Base-by-base conservation (phyloP, 352 stramenopile genomes). In the Ophiocytium majus region DNA sequence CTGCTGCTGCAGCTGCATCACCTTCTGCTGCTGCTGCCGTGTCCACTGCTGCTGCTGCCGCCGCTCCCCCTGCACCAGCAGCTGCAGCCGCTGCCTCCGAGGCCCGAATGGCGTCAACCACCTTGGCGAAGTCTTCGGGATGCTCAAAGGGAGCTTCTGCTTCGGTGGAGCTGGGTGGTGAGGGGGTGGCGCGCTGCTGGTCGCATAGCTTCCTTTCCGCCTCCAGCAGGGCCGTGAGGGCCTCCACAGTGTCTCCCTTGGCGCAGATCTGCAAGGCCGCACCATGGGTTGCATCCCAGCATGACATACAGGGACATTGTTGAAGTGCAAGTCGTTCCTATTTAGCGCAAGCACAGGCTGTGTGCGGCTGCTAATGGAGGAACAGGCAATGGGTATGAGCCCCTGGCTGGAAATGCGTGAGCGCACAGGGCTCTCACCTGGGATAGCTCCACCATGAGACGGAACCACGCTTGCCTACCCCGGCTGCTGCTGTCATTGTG, bases 191-290 rank as follows among this genome's bases (percentile, higher is more conserved):
- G 75, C 35, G 33, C 63, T 36, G 36, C 31, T 50, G 32, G 50
- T 37, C 66, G 82, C 78, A 35, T n/a, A 1, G 33, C 49, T 50
- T 83, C 81, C 49, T 34, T n/a, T 88, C 63, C 49, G 81, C 37
- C 0, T 74, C 81, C 28, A 88, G 81, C 34, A 88, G 63, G 50
- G 82, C 71, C 36, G 71, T 88, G 19, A 88, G 81, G 0, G 79
- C 84, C 50, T 88, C 84, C 10, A 85, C 81, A 23, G 75, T 88
- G 57, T 88, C 84, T 33, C 84, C 84, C 33, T 82, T 85, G 9
- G 79, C 84, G 66, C 84, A 88, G 71, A 88, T 86, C 84, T 88
- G 32, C 14, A n/a, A n/a, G n/a, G n/a, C n/a, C n/a, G n/a, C n/a
- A n/a, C n/a, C n/a, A n/a, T n/a, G n/a, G n/a, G n/a, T n/a, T n/a